Conservation (phyloP, 2,329 filamentous ascomycete species). For the Exophiala xenobiotica region DNA sequence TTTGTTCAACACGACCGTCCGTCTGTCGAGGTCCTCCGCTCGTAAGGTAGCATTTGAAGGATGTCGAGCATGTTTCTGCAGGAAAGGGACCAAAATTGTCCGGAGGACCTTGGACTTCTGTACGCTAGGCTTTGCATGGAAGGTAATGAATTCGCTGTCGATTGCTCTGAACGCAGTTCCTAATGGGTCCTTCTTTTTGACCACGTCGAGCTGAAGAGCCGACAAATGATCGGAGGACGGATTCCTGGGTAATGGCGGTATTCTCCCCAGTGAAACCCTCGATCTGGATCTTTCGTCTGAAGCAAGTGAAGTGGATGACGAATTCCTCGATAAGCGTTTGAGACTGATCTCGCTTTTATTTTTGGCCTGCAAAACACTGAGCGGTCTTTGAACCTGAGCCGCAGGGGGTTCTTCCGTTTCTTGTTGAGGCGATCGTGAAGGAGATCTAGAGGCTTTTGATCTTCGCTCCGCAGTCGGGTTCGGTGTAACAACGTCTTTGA, state of each 20-base stretch:
- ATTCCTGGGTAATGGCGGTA: conserved; percentile 47
- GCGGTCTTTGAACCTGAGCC: conserved; percentile 32
- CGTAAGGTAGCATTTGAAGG: conserved; percentile 64
- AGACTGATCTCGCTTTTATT: conserved; percentile 36
- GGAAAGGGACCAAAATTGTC: conserved; percentile 70
- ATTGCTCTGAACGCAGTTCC: conserved; percentile 68
- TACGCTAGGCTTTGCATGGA: conserved; percentile 69
- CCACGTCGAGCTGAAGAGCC: conserved; percentile 35
- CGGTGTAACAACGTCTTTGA: conserved; percentile 7
- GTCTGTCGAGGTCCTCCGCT: conserved; percentile 79
- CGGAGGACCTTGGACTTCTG: conserved; percentile 76
- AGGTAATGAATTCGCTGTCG: conserved; percentile 61
- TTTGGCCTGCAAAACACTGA: conserved; percentile 41
- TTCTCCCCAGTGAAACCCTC: conserved; percentile 46
- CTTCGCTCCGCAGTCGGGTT: conserved; percentile 18
- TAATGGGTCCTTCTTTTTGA: conserved; percentile 67
- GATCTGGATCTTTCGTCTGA: conserved; percentile 48
- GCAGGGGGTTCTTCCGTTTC: neutral
- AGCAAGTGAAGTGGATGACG: conserved; percentile 43
- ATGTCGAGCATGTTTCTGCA: conserved; percentile 68
- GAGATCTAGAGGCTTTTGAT: conserved; percentile 12
- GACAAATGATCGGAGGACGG: conserved; percentile 39
- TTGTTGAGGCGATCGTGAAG: conserved; percentile 9
- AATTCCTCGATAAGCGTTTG: conserved; percentile 37
- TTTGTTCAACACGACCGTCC: conserved; percentile 77